Conservation (phyloP, 2,329 filamentous ascomycete genomes). For the Thermothelomyces thermophilus region DNA sequence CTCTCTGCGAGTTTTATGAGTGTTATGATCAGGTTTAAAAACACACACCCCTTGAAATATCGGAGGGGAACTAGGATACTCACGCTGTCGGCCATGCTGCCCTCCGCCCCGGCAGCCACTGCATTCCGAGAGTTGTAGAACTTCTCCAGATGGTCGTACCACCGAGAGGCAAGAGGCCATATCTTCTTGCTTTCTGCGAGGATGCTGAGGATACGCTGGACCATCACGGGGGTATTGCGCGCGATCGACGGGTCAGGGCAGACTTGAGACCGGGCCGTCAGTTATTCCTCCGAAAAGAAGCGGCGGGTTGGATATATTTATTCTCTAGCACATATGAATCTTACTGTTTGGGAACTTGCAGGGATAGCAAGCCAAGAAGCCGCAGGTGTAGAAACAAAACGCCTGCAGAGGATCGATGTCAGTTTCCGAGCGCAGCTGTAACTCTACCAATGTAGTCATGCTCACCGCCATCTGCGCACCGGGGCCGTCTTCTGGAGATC, state of each 20-base stretch:
- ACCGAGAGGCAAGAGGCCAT: slow-evolving; percentile 48
- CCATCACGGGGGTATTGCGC: slow-evolving; percentile 39
- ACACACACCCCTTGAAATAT: background rate
- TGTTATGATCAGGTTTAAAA: background rate
- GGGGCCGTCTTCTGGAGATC: slow-evolving; percentile 41
- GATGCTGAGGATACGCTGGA: slow-evolving; percentile 39
- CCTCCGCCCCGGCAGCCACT: slow-evolving; percentile 35
- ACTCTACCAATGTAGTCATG: background rate
- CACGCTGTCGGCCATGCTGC: slow-evolving; percentile 46
- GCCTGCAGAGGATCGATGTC: slow-evolving; percentile 26
- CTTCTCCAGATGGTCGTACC: slow-evolving; percentile 44
- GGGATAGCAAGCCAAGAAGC: slow-evolving; percentile 45
- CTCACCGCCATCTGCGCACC: slow-evolving; percentile 48
- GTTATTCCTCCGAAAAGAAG: background rate
- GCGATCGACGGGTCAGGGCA: slow-evolving; percentile 37
- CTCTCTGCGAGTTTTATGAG: slow-evolving; percentile 19
- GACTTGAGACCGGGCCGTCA: slow-evolving; percentile 30
- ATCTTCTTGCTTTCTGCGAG: slow-evolving; percentile 43
- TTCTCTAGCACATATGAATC: slow-evolving; percentile 15
- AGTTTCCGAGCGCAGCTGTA: background rate
- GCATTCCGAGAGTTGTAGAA: slow-evolving; percentile 41
- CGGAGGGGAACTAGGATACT: slow-evolving; percentile 12
- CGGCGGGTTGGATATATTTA: background rate
- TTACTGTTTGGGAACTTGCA: slow-evolving; percentile 45
- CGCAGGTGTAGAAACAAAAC: slow-evolving; percentile 51